phyloP scores from a whole-genome alignment of 2,329 filamentous ascomycete species.

The Xylariaceae sp. region DNA sequence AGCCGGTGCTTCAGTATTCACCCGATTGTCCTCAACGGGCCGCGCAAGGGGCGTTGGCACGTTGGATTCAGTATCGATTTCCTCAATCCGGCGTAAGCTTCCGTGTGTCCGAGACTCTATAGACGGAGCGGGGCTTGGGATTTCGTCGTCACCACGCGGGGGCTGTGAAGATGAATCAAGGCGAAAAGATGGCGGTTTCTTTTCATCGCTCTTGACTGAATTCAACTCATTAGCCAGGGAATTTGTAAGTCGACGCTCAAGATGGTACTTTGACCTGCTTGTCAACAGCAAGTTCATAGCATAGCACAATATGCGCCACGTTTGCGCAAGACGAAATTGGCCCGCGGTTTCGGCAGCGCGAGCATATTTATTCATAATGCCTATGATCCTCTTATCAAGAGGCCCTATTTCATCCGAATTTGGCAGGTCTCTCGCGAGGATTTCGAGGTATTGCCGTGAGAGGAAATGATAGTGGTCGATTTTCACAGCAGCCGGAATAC shows the following conservation, averaged over 20 bases:
- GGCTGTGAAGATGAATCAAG: conserved; percentile 21
- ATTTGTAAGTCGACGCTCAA: conserved; percentile 45
- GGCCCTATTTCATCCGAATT: conserved; percentile 34
- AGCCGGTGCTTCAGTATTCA: conserved; percentile 29
- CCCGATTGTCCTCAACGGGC: conserved; percentile 42
- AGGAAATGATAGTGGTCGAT: conserved; percentile 53
- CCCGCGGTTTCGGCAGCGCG: conserved; percentile 53
- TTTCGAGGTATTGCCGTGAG: conserved; percentile 53
- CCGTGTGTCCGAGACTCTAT: conserved; percentile 33
- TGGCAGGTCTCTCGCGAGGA: conserved; percentile 48
- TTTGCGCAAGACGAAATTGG: conserved; percentile 59
- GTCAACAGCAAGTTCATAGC: conserved; percentile 51
- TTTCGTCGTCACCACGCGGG: conserved; percentile 22
- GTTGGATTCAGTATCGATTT: conserved; percentile 61
- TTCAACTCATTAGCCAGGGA: conserved; percentile 17
- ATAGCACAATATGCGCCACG: conserved; percentile 59
- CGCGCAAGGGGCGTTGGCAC: conserved; percentile 56
- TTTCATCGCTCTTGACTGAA: conserved; percentile 15
- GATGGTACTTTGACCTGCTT: conserved; percentile 54
- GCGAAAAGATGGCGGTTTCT: conserved; percentile 14
- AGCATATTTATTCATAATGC: conserved; percentile 55
- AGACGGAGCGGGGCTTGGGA: conserved; percentile 27
- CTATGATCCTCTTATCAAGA: conserved; percentile 45
- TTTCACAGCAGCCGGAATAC: conserved; percentile 49
- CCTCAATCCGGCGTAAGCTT: conserved; percentile 50